These are phyloP conservation scores for Aspergillus puulaauensis DNA, from an alignment of 2,329 filamentous ascomycete species.

Conservation along the genomic window DNA sequence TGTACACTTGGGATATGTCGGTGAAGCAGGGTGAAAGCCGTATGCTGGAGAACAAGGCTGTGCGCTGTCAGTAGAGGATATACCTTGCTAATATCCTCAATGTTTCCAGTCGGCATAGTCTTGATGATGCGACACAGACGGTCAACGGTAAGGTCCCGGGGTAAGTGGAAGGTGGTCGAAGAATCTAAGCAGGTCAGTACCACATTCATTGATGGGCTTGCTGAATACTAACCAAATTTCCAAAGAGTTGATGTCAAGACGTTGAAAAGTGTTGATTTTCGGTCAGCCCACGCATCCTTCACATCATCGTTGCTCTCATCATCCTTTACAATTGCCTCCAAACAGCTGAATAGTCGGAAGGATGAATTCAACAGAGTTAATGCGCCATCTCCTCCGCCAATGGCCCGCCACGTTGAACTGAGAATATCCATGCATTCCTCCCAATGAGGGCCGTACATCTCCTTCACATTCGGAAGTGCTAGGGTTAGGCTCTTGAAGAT, in stretches of 20 bases:
- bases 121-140: constrained; percentile 69
- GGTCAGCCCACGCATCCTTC: constrained; percentile 67
- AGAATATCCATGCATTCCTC: constrained; percentile 62
- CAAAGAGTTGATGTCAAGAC: constrained; percentile 44
- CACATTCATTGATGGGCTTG: neutral
- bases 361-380: constrained; percentile 70
- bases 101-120: constrained; percentile 60
- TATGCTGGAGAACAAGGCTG: constrained; percentile 72
- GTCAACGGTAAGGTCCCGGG: constrained; percentile 72
- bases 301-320: constrained; percentile 81
- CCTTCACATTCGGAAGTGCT: constrained; percentile 71
- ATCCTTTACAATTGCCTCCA: constrained; percentile 59
- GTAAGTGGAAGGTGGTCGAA: constrained; percentile 59
- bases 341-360: constrained; percentile 64
- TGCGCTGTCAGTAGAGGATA: constrained; percentile 75
- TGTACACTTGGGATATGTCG: constrained; percentile 75
- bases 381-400: constrained; percentile 47
- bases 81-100: constrained; percentile 66
- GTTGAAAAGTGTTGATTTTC: constrained; percentile 60
- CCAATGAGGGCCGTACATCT: constrained; percentile 91
- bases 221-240: constrained; percentile 37
- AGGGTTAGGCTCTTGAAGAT: constrained; percentile 46
- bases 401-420: constrained; percentile 56
- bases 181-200: constrained; percentile 35
- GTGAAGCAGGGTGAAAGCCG: constrained; percentile 78